Conservation (phyloP, 2,329 filamentous ascomycete genomes). For the Dactylellina cionopaga region DNA sequence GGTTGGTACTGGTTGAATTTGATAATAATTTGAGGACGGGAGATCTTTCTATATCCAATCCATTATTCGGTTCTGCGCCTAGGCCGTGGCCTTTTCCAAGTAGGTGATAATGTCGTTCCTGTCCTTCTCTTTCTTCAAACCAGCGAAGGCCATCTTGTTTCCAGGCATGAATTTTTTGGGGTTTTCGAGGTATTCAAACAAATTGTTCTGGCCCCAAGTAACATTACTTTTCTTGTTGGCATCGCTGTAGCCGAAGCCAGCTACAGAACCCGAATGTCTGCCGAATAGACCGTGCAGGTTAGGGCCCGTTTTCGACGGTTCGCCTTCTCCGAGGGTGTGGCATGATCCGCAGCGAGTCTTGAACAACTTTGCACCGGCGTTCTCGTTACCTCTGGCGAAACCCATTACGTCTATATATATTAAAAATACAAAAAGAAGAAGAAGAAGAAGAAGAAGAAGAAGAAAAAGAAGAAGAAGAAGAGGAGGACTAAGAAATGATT, state of each 20-base stretch:
- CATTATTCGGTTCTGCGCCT: constrained; percentile 28
- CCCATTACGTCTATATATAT: constrained; percentile 54
- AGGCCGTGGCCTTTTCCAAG: constrained; percentile 34
- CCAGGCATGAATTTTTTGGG: constrained; percentile 99
- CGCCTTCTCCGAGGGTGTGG: constrained; percentile 91
- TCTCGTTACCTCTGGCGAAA: constrained; percentile 90
- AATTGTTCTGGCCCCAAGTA: constrained; percentile 83
- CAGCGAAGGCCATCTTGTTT: constrained; percentile 99
- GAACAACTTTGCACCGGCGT: constrained; percentile 98
- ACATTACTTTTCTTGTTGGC: constrained; percentile 99
- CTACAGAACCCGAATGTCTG: constrained; percentile 89
- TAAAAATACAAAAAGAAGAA: constrained; percentile 36
- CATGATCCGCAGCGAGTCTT: constrained; percentile 98
- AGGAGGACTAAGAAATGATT: too few relatives aligned
- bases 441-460: not conserved
- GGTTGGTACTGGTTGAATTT: too few relatives aligned
- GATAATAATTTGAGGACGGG: too few relatives aligned
- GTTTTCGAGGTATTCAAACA: constrained; percentile 99
- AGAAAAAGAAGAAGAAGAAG: too few relatives aligned
- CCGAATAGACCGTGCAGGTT: constrained; percentile 97
- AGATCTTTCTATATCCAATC: constrained; percentile 1
- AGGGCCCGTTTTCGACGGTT: constrained; percentile 99
- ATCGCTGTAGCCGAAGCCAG: constrained; percentile 96
- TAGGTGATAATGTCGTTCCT: constrained; percentile 93
- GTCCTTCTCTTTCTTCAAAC: constrained; percentile 99